Evolutionary conservation across 176 grass and related monocot genomes (phyloP), one percentile per base, ranked within the genome.

Genomic region (Oryza punctata): DNA sequence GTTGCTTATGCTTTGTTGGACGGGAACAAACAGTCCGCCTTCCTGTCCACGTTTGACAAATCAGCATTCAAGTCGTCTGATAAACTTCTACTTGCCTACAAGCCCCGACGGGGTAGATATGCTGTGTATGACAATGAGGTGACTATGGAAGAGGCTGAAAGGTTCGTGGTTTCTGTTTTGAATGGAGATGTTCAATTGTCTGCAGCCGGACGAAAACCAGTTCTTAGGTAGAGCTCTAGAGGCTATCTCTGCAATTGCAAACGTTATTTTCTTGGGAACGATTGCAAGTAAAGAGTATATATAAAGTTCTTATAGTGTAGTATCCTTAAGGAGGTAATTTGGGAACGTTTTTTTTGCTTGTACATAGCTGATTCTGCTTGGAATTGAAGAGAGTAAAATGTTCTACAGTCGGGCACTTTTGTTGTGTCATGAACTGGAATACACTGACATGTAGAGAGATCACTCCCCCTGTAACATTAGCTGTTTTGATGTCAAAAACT

Each of bases 181-280:
- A 99, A 93, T 87, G 96, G 93, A 49, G 93, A 99, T 80, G 79
- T 94, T 50, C 80, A 84, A 43, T 78, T 99, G 28, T 87, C 85
- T 11, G 78, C 77, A 68, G 52, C 86, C 32, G 86, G 81, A 50
- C 77, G 87, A 59, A 91, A 94, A 63, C 87, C 87, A 75, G 81
- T 86, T 84, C 72, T 94, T 85, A 80, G 60, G 70, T 94, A 91
- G 83, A 70, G 33, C 12, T 7, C 21, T 47, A 47, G 45, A 47
- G 45, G 45, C 13, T 15, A 47, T 41, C 38, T 11, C 40, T 41
- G 40, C 40, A 41, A 28, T 65, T 40, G 75, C 47, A 78, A 69
- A 43, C 86, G 32, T 82, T 74, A 35, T 74, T 65, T 73, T 65
- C 37, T 32, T 3, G 26, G 68, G 21, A 63, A 70, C 52, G 49